Base-by-base conservation (phyloP, 768 basidiomycete genomes). In the Termitomyces sp. region DNA sequence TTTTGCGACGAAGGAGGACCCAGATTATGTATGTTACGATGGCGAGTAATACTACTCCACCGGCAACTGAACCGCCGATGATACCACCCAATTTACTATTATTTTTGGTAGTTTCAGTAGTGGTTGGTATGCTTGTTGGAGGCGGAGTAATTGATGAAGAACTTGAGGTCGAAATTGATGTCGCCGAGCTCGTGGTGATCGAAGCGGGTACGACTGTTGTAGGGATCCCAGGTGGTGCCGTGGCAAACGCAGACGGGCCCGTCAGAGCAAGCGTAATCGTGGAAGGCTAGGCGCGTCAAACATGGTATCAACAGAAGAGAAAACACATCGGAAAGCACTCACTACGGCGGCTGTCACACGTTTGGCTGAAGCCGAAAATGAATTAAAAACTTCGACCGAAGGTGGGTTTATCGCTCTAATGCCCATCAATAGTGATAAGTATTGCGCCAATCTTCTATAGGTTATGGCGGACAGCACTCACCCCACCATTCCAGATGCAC, bases 401-500 rank as follows among this genome's bases (percentile, higher is more conserved):
- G 76, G 70, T 4, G 76, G 71, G 59, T 79, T 79, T 54, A 79
- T 79, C 10, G 62, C 75, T 5, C 78, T 78, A 52, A 11, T 25
- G 42, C 7, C 12, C 46, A 54, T 42, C 60, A 32, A 34, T 17
- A 55, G 50, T 36, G 49, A 34, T 56, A 14, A 56, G 31, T 34
- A 43, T 42, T 32, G 5, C 51, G 37, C 32, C 42, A 31, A 29
- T 9, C 37, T 31, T 12, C 34, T 8, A 40, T 12, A 17, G 25
- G 7, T 9, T 9, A 49, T 17, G 4, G 36, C 12, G 12, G 47
- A 45, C 29, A 40, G 11, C 8, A 69, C 74, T 63, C 60, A 77
- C 77, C 76, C 77, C 40, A 78, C 78, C 76, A 76, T 79, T 31
- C 76, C 76, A 5, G 73, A 63, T 20, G 65, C 63, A 66, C 78